These are phyloP conservation scores for Centella asiatica DNA, from an alignment of 129 eudicot species.

Conservation along the genomic window DNA sequence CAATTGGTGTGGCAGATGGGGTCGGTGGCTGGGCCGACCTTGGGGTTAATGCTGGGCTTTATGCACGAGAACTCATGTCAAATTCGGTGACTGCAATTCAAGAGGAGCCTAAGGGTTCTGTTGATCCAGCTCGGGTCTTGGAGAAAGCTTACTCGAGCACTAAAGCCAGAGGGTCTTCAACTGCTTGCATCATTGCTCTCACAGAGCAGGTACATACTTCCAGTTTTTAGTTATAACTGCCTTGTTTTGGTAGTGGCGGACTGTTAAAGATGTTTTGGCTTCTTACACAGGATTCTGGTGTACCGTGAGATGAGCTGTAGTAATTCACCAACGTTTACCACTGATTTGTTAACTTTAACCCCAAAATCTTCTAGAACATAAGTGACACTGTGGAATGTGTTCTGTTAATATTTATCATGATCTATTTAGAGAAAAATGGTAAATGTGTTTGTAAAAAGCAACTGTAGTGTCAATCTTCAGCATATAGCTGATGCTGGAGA, in stretches of 20 bases:
- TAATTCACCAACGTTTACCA: no score
- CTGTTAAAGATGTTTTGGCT: neutral
- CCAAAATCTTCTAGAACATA: neutral
- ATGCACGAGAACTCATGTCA: conserved; percentile 88
- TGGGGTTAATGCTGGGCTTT: conserved; percentile 78
- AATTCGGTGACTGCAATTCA: conserved; percentile 71
- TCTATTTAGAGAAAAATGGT: neutral
- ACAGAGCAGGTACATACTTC: conserved; percentile 54
- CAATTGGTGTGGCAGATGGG: conserved; percentile 96
- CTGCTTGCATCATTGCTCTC: conserved; percentile 89
- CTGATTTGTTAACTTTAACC: no score
- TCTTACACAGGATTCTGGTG: neutral
- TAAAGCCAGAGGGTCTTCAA: conserved; percentile 80
- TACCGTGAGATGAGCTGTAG: no score
- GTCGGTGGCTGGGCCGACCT: conserved; percentile 97
- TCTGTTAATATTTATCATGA: neutral
- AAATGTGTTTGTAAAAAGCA: no score
- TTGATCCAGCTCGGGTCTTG: conserved; percentile 85
- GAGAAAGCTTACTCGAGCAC: conserved; percentile 85
- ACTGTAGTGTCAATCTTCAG: no score
- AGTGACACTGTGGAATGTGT: neutral
- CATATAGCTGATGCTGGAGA: no score
- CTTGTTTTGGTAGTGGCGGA: no score
- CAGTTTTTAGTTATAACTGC: neutral
- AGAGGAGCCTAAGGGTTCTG: conserved; percentile 82